A percentile compares a stretch with the other conserved stretches of the same genome.
phyloP scores from a whole-genome alignment of 2,329 filamentous ascomycete species.

The Alternaria alternata region DNA sequence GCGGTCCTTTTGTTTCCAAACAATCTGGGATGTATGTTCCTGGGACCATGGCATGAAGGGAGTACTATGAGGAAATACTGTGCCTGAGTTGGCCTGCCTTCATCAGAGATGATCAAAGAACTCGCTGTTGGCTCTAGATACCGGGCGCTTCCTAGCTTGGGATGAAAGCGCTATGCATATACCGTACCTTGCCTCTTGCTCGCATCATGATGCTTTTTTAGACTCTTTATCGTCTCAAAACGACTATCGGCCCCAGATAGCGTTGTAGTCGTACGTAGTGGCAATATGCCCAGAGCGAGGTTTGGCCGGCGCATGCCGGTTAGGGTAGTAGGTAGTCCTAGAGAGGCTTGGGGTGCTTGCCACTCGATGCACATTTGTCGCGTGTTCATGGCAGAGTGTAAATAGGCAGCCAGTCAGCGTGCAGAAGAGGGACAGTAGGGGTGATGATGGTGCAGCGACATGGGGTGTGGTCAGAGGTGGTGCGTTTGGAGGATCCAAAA shows the following conservation, averaged over 20 bases:
- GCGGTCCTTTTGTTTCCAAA: too few species aligned
- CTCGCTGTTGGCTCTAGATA: too few species aligned
- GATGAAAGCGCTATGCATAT: neutral
- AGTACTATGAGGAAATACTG: too few species aligned
- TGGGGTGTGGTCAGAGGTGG: conserved; percentile 14
- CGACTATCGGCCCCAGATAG: neutral
- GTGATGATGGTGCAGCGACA: conserved; percentile 25
- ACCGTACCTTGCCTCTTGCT: neutral
- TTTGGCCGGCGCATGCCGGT: conserved; percentile 5
- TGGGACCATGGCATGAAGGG: too few species aligned
- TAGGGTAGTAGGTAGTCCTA: neutral
- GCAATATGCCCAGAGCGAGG: conserved; percentile 6
- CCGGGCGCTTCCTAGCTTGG: too few species aligned
- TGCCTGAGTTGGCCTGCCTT: too few species aligned
- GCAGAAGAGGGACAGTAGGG: neutral
- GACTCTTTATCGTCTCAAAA: neutral
- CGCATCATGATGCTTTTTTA: neutral
- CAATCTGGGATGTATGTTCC: too few species aligned
- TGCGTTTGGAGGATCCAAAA: conserved; percentile 23
- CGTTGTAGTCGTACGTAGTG: neutral
- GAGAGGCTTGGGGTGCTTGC: conserved; percentile 4
- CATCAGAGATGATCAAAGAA: too few species aligned
- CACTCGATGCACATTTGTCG: conserved; percentile 7
- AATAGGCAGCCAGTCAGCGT: conserved; percentile 15
- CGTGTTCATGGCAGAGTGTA: conserved; percentile 6